Percentiles rank a stretch among this genome's conserved stretches.
Conservation (phyloP, 805 yeast genomes). For the Pichia gijzeniarum region DNA sequence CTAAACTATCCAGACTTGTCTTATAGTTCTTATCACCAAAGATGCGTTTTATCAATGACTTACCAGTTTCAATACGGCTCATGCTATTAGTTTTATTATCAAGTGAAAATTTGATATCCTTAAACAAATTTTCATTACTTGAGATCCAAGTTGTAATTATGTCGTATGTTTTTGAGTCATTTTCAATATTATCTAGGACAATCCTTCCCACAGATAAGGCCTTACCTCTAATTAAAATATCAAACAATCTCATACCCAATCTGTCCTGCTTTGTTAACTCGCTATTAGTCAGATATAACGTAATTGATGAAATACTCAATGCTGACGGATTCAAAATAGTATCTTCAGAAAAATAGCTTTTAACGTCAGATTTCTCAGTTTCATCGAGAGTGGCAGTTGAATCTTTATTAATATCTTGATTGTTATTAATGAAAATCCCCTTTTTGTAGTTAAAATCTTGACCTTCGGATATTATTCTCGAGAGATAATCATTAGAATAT, state of each 20-base stretch:
- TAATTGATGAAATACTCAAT: constrained; percentile 21
- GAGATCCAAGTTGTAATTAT: neutral
- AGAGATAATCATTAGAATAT: constrained; percentile 12
- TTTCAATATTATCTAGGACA: constrained; percentile 6
- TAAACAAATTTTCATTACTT: constrained; percentile 2
- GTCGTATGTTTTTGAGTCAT: constrained; percentile 1
- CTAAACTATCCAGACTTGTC: constrained; percentile 18
- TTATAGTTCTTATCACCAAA: neutral
- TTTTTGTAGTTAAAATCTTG: constrained; percentile 12
- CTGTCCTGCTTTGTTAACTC: constrained; percentile 17
- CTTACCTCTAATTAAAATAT: constrained; percentile 19
- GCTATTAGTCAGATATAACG: constrained; percentile 17
- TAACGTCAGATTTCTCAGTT: neutral
- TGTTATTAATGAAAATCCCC: constrained; percentile 26
- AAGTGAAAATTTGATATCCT: constrained; percentile 4
- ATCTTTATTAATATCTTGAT: constrained; percentile 14
- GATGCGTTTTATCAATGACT: constrained; percentile 11
- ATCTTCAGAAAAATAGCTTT: constrained; percentile 18
- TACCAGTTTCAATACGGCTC: neutral
- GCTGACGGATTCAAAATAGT: constrained; percentile 27
- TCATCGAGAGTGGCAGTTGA: neutral
- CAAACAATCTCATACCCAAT: constrained; percentile 22
- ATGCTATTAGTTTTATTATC: neutral
- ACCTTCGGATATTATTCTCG: constrained; percentile 14
- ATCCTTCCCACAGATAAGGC: constrained; percentile 10